Evolutionary conservation across 2,329 filamentous ascomycete species (phyloP).

Genomic region (Aspergillus aculeatinus): DNA sequence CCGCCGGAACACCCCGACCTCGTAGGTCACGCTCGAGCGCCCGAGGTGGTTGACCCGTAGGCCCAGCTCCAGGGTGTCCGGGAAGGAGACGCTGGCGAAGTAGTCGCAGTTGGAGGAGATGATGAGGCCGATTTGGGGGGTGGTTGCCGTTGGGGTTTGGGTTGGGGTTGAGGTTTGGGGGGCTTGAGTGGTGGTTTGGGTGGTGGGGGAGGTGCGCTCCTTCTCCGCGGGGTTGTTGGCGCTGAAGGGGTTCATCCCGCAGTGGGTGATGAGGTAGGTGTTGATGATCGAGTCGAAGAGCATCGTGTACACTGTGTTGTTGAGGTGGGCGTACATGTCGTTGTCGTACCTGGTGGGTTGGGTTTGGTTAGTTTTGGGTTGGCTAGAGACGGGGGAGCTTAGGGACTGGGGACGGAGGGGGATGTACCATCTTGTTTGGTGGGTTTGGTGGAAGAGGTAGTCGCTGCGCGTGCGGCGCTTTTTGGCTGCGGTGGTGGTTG

Average conservation of each 20-base stretch:
- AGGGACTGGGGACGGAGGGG: background rate
- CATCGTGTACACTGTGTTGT: conserved; percentile 84
- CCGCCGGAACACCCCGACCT: conserved; percentile 80
- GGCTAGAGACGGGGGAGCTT: background rate
- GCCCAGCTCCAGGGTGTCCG: conserved; percentile 76
- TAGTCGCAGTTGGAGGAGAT: conserved; percentile 85
- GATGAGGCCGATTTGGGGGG: conserved; percentile 71
- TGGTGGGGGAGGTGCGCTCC: background rate
- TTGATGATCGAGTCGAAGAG: conserved; percentile 91
- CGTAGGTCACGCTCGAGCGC: conserved; percentile 83
- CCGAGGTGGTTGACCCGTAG: conserved; percentile 81
- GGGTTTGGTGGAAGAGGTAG: conserved; percentile 77
- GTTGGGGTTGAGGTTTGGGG: conserved; percentile 8
- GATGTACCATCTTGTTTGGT: conserved; percentile 76
- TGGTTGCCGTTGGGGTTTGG: conserved; percentile 6
- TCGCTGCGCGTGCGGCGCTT: conserved; percentile 62
- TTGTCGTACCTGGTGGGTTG: conserved; percentile 70
- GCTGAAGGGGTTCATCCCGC: conserved; percentile 69
- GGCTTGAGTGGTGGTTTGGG: background rate
- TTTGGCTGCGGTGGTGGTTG: conserved; percentile 50
- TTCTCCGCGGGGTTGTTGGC: conserved; percentile 33
- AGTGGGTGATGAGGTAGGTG: conserved; percentile 77
- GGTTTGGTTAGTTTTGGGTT: background rate
- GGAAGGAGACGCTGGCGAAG: conserved; percentile 77
- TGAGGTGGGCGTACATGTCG: conserved; percentile 93